Base-by-base conservation (phyloP, 1,139 yeast genomes). In the Lodderomyces oxycetoniae region DNA sequence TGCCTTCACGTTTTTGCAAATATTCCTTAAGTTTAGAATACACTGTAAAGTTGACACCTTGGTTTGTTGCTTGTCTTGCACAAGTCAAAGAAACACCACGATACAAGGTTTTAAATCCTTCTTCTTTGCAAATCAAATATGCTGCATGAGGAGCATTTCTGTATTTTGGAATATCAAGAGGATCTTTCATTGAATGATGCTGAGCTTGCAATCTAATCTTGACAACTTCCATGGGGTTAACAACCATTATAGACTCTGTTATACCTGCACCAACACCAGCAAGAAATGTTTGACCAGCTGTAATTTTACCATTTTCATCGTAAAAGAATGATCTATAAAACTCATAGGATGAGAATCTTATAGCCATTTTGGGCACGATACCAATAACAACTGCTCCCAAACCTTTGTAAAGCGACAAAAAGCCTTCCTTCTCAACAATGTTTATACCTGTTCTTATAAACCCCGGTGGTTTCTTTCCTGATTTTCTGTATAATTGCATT, bases 211-310 rank as follows among this genome's bases (percentile, higher is more conserved):
- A 74, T 62, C 97, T 77, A 53, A 91, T 91, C 63, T 91, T 91
- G 46, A 91, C 94, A 46, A 89, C 96, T 61, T 91, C 97, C 81
- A 89, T 89, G 33, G 97, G 97, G 59, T 87, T 91, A 28, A 91
- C 98, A 42, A 91, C 91, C 43, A 85, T 59, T 38, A 91, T 91
- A 3, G 97, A 96, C 63, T 91, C 98, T 37, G 96, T 87, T 54
- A 87, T 70, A 67, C 98, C 98, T 12, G 98, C 97, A 59, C 96
- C 93, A 24, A 91, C 94, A 65, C 98, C 98, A 32, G 96, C 91
- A 41, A 84, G 47, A 55, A 91, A 91, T 11, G 91, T 86, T 47
- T 64, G 65, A 30, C 82, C 79, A 10, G 93, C 77, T 34, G 88
- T 65, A 36, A 85, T 79, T 20, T 71, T 63, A 17, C 94, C 94